phyloP scores from a whole-genome alignment of 345 rosid genomes.

The Clausena lansium region DNA sequence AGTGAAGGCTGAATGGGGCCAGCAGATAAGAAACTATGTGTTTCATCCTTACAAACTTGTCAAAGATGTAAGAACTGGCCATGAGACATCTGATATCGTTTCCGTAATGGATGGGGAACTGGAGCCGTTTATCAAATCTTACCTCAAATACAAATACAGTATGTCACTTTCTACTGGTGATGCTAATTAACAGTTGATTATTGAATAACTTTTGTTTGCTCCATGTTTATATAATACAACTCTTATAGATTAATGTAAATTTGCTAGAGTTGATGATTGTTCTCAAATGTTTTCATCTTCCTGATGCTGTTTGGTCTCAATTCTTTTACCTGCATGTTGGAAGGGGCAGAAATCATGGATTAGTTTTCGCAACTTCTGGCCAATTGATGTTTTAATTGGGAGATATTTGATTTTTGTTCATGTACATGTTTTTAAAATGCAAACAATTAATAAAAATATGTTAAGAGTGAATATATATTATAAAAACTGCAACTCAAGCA shows the following conservation, averaged over 20 bases:
- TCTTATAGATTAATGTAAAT: background rate
- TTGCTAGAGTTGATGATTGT: background rate
- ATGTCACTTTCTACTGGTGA: conserved; percentile 33
- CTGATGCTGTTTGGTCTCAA: background rate
- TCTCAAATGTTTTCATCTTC: background rate
- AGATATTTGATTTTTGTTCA: no score
- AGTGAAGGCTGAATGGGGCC: conserved; percentile 99
- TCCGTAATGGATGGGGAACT: conserved; percentile 98
- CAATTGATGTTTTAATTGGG: no score
- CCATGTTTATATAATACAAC: background rate
- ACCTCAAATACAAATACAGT: conserved; percentile 75
- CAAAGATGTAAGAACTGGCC: conserved; percentile 77
- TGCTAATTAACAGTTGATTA: background rate
- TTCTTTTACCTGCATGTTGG: background rate
- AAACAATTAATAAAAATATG: no score
- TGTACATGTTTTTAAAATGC: no score
- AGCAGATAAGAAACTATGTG: conserved; percentile 86
- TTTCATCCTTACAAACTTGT: conserved; percentile 98
- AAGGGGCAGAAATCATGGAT: background rate
- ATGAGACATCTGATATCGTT: conserved; percentile 74
- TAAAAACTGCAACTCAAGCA: no score
- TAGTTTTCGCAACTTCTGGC: no score
- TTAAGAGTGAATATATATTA: no score
- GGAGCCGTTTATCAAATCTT: conserved; percentile 84
- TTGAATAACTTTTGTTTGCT: background rate